Percentiles rank a stretch among this genome's conserved stretches.
These are phyloP conservation scores for Clarireedia hainanense DNA, from an alignment of 2,329 filamentous ascomycete genomes.

Conservation along the genomic window DNA sequence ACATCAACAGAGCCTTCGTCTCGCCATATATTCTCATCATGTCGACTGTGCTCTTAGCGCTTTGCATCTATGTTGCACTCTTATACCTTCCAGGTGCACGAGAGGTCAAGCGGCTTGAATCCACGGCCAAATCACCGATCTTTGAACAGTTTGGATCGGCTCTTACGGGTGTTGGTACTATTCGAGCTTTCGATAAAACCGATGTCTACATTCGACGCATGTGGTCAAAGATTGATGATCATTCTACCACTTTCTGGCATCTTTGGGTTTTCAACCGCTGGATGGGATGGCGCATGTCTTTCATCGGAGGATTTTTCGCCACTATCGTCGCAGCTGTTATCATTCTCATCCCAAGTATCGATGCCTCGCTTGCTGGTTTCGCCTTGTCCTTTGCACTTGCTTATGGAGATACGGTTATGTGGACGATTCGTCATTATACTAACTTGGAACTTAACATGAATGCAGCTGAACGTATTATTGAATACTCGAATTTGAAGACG, in stretches of 20 bases:
- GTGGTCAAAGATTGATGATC: conserved; percentile 61
- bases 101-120: conserved; percentile 71
- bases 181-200: conserved; percentile 65
- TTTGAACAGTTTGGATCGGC: conserved; percentile 74
- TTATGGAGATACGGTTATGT: conserved; percentile 56
- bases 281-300: conserved; percentile 65
- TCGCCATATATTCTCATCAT: conserved; percentile 59
- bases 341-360: conserved; percentile 51
- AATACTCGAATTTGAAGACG: conserved; percentile 62
- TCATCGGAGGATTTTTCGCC: conserved; percentile 63
- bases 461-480: conserved; percentile 62
- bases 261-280: conserved; percentile 69
- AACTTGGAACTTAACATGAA: conserved; percentile 74
- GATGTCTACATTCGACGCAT: conserved; percentile 61
- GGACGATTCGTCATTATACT: conserved; percentile 59
- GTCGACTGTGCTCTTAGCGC: conserved; percentile 47
- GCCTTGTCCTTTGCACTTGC: conserved; percentile 66
- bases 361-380: conserved; percentile 67
- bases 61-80: conserved; percentile 50
- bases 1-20: conserved; percentile 45
- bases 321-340: conserved; percentile 57
- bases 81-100: conserved; percentile 63
- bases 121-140: conserved; percentile 67
- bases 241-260: conserved; percentile 57
- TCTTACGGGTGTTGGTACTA: conserved; percentile 64